Evolutionary conservation across 139 green algal species (phyloP).

Genomic region (Chlorella vulgaris): DNA sequence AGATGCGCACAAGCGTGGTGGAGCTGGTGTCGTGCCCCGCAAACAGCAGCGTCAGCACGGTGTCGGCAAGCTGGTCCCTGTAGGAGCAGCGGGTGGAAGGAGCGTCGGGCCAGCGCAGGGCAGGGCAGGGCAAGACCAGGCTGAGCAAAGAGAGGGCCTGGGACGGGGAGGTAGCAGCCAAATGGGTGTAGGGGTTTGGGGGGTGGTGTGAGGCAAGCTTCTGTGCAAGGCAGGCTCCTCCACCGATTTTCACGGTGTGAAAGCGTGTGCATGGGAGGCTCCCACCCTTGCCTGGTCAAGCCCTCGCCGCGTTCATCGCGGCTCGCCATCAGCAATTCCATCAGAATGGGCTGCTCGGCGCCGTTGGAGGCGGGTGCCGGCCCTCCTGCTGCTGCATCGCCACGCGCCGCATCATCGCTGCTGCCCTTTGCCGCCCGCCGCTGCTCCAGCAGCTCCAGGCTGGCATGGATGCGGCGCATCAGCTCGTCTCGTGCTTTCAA

Average conservation of each 20-base stretch:
- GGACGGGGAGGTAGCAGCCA: too few relatives aligned
- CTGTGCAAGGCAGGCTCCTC: not conserved
- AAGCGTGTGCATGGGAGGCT: not conserved
- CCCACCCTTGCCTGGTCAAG: not conserved
- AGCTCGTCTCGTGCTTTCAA: slow-evolving; percentile 1
- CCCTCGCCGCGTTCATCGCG: not conserved
- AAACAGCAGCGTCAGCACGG: slow-evolving; percentile 93
- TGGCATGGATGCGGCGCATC: slow-evolving; percentile 29
- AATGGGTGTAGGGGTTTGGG: too few relatives aligned
- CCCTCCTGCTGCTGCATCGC: not conserved
- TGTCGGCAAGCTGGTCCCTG: slow-evolving; percentile 59
- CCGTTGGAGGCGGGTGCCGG: not conserved
- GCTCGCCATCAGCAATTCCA: slow-evolving; percentile 3
- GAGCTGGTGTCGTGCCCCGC: slow-evolving; percentile 90
- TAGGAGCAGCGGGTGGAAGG: not conserved
- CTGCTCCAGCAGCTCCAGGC: slow-evolving; percentile 3
- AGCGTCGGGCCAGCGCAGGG: too few relatives aligned
- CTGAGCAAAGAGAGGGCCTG: too few relatives aligned
- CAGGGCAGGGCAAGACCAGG: too few relatives aligned
- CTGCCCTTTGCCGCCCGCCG: not conserved
- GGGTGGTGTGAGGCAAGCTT: too few relatives aligned
- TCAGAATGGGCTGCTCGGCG: not conserved
- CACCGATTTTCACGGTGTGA: too few relatives aligned
- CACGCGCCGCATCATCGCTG: not conserved
- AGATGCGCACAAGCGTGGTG: slow-evolving; percentile 47